Evolutionary conservation across 805 yeast genomes (phyloP), one percentile per base, ranked within the genome.

Genomic region (Candida xiaguanensis): DNA sequence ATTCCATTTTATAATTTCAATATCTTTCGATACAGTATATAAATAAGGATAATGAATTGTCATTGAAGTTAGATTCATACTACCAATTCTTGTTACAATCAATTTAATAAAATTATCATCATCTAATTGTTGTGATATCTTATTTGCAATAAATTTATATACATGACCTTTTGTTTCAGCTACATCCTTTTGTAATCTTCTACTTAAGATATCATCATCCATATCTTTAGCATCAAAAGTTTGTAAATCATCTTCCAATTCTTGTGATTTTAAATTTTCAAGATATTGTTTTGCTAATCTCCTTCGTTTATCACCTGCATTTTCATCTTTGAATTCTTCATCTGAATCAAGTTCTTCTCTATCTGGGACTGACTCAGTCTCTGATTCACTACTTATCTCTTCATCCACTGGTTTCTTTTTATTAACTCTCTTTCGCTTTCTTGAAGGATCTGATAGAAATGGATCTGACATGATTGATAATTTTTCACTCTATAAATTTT

Each of bases 221-320:
- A 91, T 63, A 50, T 93, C 97, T 49, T 80, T 78, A 8, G 99
- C 98, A 66, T 89, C 95, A 52, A 87, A 90, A 19, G 57, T 61
- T 18, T 52, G 55, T 24, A 34, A 22, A 8, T 49, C 47, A 36
- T 74, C 79, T 8, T 59, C 74, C 20, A 56, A 27, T 41, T 62
- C 66, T 45, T 83, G 87, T 3, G 68, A 63, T 56, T 85, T 79
- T 53, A 93, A 65, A 53, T 84, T 85, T 33, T 83, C 89, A 46
- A 93, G 67, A 60, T 93, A 93, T 61, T 90, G 93, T 61, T 89
- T 89, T 13, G 98, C 98, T 43, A 93, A 72, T 55, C 98, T 72
- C 63, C 99, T 78, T 62, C 99, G 78, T 62, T 87, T 89, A 55
- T 93, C 99, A 0, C 96, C 95, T 7, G 90, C 95, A 34, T 78